Evolutionary conservation across 257 asterid species (phyloP), one percentile per base, ranked within the genome.

Genomic region (Nicotiana tabacum): DNA sequence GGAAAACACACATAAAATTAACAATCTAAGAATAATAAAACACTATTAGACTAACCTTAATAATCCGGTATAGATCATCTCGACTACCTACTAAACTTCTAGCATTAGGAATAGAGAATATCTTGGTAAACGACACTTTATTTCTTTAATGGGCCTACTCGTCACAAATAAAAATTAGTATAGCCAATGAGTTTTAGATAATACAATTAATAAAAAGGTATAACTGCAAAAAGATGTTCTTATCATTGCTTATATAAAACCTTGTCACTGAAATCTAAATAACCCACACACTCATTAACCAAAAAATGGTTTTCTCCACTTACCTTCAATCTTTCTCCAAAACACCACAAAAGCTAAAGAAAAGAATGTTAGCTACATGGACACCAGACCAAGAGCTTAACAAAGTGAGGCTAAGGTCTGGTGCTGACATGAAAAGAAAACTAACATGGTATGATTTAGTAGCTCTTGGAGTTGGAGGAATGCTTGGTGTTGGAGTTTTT

Each of bases 401-500:
- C 82, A 86, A 81, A 78, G 87, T 88, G 29, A 84, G 91, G 55
- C 83, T 86, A 35, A 81, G 91, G 83, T 88, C 91, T 58, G 91
- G 89, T 76, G 88, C 89, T 27, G 91, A 88, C 77, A 86, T 88
- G 91, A 88, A 86, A 67, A 81, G 91, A 18, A 88, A 86, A 68
- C 88, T 88, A 1, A 77, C 65, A 2, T 88, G 91, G 88, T 83
- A 88, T 78, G 89, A 88, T 77, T 80, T 88, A 32, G 66, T 84
- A 15, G 89, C 87, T 11, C 88, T 88, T 4, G 91, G 91, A 8
- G 84, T 88, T 35, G 91, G 91, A 51, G 91, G 91, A 56, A 88
- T 88, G 91, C 89, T 88, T 64, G 91, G 91, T 7, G 91, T 83
- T 35, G 91, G 91, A 21, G 91, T 88, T 29, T 88, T 88, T 17